phyloP scores from a whole-genome alignment of 257 asterid species.

The Gentiana straminea region DNA sequence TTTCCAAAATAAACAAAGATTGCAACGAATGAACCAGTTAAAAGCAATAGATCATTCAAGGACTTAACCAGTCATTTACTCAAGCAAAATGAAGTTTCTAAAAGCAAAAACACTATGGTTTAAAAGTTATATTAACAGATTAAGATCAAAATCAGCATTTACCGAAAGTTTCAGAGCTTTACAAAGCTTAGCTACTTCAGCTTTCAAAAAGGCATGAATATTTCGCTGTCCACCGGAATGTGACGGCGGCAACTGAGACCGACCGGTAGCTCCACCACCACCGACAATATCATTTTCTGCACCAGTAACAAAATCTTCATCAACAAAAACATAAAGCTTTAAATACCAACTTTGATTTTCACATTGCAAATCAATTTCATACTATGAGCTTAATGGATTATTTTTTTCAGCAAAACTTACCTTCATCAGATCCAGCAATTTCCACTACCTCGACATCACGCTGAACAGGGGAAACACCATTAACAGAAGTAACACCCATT shows the following conservation, averaged over 20 bases:
- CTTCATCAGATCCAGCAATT: constrained; percentile 15
- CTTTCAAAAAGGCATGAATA: constrained; percentile 20
- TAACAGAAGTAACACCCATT: constrained; percentile 23
- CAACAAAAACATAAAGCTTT: neutral
- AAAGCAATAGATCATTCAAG: too few species aligned
- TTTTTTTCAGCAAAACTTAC: constrained; percentile 13
- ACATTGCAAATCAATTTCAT: neutral
- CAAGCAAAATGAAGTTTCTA: too few species aligned
- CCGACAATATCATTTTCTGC: constrained; percentile 7
- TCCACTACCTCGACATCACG: constrained; percentile 13
- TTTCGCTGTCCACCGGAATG: constrained; percentile 27
- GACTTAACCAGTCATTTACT: too few species aligned
- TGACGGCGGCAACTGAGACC: constrained; percentile 16
- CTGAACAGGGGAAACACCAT: constrained; percentile 17
- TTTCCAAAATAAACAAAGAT: too few species aligned
- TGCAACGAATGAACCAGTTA: too few species aligned
- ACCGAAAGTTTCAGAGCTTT: constrained; percentile 46
- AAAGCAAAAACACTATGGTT: too few species aligned
- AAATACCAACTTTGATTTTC: neutral
- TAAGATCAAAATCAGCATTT: too few species aligned
- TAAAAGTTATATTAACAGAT: too few species aligned
- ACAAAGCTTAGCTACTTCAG: constrained; percentile 29
- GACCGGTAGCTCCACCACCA: constrained; percentile 9
- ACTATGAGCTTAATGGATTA: too few species aligned
- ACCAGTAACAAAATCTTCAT: neutral